Evolutionary conservation across 371 early-diverging fungal genomes (phyloP).

Genomic region (Rhizopus arrhizus): DNA sequence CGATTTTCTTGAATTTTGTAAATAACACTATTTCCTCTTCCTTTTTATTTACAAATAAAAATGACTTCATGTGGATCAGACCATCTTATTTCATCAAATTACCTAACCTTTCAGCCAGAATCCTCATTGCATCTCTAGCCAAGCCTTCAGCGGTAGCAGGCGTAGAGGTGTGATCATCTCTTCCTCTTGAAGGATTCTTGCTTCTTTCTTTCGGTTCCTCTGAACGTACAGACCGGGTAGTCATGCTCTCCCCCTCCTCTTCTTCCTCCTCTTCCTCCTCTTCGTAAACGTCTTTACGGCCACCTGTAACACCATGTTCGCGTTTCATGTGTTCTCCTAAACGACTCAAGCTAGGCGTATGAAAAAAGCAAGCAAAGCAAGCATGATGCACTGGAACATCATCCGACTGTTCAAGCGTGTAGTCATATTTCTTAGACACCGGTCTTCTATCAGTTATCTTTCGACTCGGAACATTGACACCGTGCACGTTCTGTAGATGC

Average conservation of each 20-base stretch:
- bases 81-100: background rate
- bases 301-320: background rate
- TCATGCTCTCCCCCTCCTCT: background rate
- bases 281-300: background rate
- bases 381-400: slow-evolving; percentile 1
- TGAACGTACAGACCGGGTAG: no score
- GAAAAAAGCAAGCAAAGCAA: background rate
- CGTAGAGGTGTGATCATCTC: background rate
- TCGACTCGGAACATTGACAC: background rate
- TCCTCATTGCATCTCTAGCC: background rate
- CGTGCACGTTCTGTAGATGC: background rate
- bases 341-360: background rate
- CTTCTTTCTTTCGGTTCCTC: no score
- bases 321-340: background rate
- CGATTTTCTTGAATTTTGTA: slow-evolving; percentile 11
- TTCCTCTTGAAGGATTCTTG: background rate
- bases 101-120: background rate
- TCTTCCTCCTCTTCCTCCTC: slow-evolving; percentile 3
- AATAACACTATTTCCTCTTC: background rate
- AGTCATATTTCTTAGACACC: background rate
- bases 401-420: background rate
- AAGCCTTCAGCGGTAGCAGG: background rate
- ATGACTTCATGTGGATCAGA: background rate
- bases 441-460: background rate
- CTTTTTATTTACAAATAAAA: slow-evolving; percentile 3